Evolutionary conservation across 257 asterid species (phyloP).

Genomic region (Lycium barbarum): DNA sequence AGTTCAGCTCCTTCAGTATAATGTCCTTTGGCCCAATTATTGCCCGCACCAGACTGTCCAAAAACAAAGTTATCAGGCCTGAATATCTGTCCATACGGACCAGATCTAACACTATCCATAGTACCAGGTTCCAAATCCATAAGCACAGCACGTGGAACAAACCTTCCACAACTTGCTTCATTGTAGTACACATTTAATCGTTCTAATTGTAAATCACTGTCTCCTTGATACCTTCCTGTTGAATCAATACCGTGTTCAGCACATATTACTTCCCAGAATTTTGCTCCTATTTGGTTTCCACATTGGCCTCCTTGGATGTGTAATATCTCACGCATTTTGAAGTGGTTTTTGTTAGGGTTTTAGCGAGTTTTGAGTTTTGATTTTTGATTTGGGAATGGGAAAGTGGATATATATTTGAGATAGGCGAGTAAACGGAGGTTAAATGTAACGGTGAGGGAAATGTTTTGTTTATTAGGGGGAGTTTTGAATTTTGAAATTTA

Average conservation of each 20-base stretch:
- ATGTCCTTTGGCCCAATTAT: slow-evolving; percentile 28
- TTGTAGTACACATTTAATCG: slow-evolving; percentile 28
- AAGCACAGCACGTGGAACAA: slow-evolving; percentile 30
- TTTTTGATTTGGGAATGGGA: background rate
- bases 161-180: slow-evolving; percentile 35
- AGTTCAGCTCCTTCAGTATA: slow-evolving; percentile 30
- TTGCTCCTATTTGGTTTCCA: slow-evolving; percentile 28
- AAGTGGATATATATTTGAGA: background rate
- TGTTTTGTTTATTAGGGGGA: background rate
- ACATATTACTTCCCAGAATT: slow-evolving; percentile 30
- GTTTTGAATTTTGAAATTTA: background rate
- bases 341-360: background rate
- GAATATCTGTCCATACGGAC: slow-evolving; percentile 26
- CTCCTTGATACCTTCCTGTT: slow-evolving; percentile 29
- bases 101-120: slow-evolving; percentile 34
- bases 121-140: slow-evolving; percentile 35
- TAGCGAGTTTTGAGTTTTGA: background rate
- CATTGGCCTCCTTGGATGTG: slow-evolving; percentile 30
- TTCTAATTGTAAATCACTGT: slow-evolving; percentile 27
- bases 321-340: slow-evolving; percentile 26
- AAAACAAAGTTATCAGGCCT: slow-evolving; percentile 26
- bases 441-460: background rate
- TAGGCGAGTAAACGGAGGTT: background rate
- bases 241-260: slow-evolving; percentile 29
- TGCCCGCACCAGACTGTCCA: slow-evolving; percentile 28